These are phyloP conservation scores for Phytopythium aichiense DNA, from an alignment of 352 stramenopile genomes.

Conservation along the genomic window DNA sequence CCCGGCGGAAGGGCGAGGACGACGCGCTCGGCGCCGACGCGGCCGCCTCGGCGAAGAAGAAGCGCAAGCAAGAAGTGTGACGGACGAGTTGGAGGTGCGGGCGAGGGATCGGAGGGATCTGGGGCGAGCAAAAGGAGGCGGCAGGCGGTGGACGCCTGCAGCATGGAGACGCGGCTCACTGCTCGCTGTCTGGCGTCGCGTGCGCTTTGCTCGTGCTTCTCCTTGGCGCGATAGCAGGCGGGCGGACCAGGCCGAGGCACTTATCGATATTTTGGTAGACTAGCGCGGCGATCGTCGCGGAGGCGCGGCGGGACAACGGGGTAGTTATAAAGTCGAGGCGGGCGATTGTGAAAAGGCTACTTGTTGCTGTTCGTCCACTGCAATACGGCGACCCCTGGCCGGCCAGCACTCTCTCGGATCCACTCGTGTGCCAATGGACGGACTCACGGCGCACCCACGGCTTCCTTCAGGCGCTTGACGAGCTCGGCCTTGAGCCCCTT, in stretches of 20 bases:
- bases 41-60: conserved; percentile 43
- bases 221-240: conserved; percentile 1
- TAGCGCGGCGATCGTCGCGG: not conserved
- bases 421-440: not conserved
- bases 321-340: conserved; percentile 6
- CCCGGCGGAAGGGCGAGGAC: conserved; percentile 69
- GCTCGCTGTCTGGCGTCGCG: not conserved
- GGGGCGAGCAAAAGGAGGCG: not conserved
- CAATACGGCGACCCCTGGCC: not conserved
- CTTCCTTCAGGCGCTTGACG: conserved; percentile 76
- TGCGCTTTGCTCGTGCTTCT: not conserved
- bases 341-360: not conserved
- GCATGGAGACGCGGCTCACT: not conserved
- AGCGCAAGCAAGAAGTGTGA: conserved; percentile 74
- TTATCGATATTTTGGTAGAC: conserved; percentile 10
- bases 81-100: not conserved
- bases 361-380: not conserved
- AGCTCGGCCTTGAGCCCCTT: conserved; percentile 84
- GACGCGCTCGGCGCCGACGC: conserved; percentile 28
- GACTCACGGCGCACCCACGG: conserved; percentile 28
- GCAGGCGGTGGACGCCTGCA: not conserved
- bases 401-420: not conserved
- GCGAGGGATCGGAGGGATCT: not conserved
- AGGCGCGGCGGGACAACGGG: conserved; percentile 3
- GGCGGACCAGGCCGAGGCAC: not conserved